Percentiles rank a stretch among this genome's conserved stretches.
phyloP scores from a whole-genome alignment of 768 basidiomycete species.

The Lactifluus echinatus region DNA sequence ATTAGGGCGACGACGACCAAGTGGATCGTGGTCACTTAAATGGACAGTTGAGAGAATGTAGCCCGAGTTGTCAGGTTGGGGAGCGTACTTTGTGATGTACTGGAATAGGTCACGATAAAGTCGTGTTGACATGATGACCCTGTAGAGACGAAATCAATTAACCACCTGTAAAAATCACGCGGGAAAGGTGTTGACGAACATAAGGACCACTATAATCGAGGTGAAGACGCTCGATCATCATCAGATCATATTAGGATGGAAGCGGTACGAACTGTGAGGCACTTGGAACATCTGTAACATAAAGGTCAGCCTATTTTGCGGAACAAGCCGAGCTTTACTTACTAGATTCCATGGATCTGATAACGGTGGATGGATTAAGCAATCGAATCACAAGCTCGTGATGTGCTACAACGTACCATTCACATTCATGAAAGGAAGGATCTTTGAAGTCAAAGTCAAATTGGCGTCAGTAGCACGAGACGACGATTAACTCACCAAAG shows the following conservation, averaged over 20 bases:
- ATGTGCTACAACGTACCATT: slow-evolving; percentile 4
- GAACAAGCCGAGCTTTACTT: background rate
- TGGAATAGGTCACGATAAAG: slow-evolving; percentile 18
- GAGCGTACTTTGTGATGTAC: slow-evolving; percentile 18
- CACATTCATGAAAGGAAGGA: slow-evolving; percentile 15
- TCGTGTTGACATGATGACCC: slow-evolving; percentile 17
- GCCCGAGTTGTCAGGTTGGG: background rate
- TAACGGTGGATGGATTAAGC: background rate
- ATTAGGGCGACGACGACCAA: slow-evolving; percentile 15
- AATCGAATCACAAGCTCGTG: background rate
- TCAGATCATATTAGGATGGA: background rate
- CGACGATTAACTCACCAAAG: slow-evolving; percentile 5
- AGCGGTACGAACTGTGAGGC: slow-evolving; percentile 16
- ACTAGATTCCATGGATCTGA: slow-evolving; percentile 19
- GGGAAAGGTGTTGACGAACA: slow-evolving; percentile 1
- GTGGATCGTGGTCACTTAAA: slow-evolving; percentile 16
- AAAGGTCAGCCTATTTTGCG: background rate
- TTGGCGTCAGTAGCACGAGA: background rate
- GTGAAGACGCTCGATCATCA: background rate
- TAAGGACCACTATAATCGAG: slow-evolving; percentile 15
- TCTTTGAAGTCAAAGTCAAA: background rate
- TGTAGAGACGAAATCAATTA: background rate
- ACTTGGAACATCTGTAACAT: slow-evolving; percentile 19
- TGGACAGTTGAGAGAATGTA: slow-evolving; percentile 8
- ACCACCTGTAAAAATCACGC: background rate